Evolutionary conservation across 2,329 filamentous ascomycete genomes (phyloP).

Genomic region (Chaetomium sp.): DNA sequence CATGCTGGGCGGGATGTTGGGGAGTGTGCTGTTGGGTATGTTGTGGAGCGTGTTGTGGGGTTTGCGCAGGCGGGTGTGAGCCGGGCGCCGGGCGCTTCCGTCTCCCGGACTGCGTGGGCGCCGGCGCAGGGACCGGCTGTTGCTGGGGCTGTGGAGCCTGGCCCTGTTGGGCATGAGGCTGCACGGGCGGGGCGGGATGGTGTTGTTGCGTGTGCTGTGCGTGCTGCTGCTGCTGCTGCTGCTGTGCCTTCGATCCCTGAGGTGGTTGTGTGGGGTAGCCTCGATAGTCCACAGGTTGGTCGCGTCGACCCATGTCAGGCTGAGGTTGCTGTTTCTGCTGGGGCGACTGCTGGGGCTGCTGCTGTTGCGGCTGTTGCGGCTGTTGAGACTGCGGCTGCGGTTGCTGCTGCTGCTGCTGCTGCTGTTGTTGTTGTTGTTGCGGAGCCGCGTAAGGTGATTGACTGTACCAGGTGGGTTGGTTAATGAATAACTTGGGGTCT

Average conservation of each 20-base stretch:
- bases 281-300: constrained; percentile 37
- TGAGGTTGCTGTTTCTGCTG: constrained; percentile 26
- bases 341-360: constrained; percentile 1
- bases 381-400: constrained; percentile 2
- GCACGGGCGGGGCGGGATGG: constrained; percentile 24
- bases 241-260: constrained; percentile 27
- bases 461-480: constrained; percentile 34
- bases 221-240: constrained; percentile 30
- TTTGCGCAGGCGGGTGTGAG: constrained; percentile 18
- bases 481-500: constrained; percentile 30
- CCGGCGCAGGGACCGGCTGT: constrained; percentile 34
- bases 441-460: constrained; percentile 38
- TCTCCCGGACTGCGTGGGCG: constrained; percentile 33
- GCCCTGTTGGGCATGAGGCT: constrained; percentile 22
- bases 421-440: constrained; percentile 2
- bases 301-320: constrained; percentile 38
- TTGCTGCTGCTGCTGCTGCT: not conserved
- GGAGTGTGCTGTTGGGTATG: constrained; percentile 21
- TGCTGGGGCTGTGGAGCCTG: constrained; percentile 32
- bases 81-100: constrained; percentile 29
- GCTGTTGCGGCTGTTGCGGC: constrained; percentile 4
- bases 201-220: constrained; percentile 31
- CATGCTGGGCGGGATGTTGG: constrained; percentile 16
- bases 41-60: constrained; percentile 27
- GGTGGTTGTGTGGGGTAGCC: constrained; percentile 26